A percentile compares a stretch with the other conserved stretches of the same genome.
phyloP scores from a whole-genome alignment of 257 asterid genomes.

The Solanum clarkiae region DNA sequence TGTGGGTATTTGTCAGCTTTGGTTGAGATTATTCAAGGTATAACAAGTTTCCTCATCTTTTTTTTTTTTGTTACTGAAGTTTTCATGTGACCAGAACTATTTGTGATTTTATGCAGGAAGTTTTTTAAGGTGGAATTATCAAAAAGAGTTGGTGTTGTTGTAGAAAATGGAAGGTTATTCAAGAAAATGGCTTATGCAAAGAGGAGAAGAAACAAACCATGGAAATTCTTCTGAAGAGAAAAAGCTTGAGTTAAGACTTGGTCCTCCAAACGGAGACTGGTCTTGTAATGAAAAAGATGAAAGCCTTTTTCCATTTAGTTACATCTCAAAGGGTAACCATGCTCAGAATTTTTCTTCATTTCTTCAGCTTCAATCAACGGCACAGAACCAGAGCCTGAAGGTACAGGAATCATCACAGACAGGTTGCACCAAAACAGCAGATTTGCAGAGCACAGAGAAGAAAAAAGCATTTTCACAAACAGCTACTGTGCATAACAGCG shows the following conservation, averaged over 20 bases:
- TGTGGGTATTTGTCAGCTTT: constrained; percentile 9
- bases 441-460: constrained; percentile 42
- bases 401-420: constrained; percentile 53
- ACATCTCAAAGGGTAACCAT: constrained; percentile 3
- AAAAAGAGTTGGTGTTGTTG: not conserved
- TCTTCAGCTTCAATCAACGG: constrained; percentile 28
- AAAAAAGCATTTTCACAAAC: constrained; percentile 54
- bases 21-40: constrained; percentile 7
- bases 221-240: constrained; percentile 33
- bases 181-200: constrained; percentile 24
- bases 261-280: constrained; percentile 77
- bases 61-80: not conserved
- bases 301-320: constrained; percentile 12
- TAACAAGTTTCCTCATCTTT: not conserved
- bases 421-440: constrained; percentile 30
- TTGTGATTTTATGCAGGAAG: not conserved
- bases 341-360: constrained; percentile 13
- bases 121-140: not conserved
- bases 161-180: constrained; percentile 48
- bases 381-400: constrained; percentile 16
- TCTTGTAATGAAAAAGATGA: constrained; percentile 5
- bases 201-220: not conserved
- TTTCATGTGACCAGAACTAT: not conserved
- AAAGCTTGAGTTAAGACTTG: constrained; percentile 72
- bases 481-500: constrained; percentile 43